phyloP scores from a whole-genome alignment of 2,329 filamentous ascomycete species.

The Gliomastix tumulicola region DNA sequence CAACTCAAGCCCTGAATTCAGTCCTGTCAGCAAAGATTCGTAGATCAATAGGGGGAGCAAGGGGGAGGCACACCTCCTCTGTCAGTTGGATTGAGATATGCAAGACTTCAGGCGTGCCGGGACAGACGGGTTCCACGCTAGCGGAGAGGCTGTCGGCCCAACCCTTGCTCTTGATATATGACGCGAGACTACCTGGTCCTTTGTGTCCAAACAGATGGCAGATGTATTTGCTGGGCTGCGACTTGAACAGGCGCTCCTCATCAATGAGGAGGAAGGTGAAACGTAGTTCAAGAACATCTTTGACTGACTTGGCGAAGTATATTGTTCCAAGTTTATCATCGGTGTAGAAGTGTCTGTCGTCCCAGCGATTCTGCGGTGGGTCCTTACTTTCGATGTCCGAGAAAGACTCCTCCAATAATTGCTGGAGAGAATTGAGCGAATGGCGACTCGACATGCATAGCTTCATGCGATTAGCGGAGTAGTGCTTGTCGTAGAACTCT shows the following conservation, averaged over 20 bases:
- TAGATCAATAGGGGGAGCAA: too few species aligned
- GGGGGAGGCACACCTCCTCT: too few species aligned
- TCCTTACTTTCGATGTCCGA: conserved; percentile 76
- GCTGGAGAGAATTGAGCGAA: conserved; percentile 71
- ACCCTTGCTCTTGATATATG: conserved; percentile 82
- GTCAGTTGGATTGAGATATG: conserved; percentile 74
- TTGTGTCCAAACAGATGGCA: conserved; percentile 89
- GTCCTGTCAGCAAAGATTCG: too few species aligned
- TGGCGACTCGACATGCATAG: conserved; percentile 80
- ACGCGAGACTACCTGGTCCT: conserved; percentile 84
- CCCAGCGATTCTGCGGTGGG: conserved; percentile 53
- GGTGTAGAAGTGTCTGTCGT: conserved; percentile 40
- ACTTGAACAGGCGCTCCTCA: conserved; percentile 71
- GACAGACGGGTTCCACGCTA: conserved; percentile 68
- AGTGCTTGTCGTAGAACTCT: conserved; percentile 81
- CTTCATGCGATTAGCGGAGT: conserved; percentile 93
- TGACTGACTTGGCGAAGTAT: conserved; percentile 84
- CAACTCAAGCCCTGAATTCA: conserved; percentile 69
- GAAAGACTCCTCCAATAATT: conserved; percentile 81
- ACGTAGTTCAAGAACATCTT: conserved; percentile 75
- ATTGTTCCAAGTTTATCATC: conserved; percentile 52
- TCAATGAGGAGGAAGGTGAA: conserved; percentile 81
- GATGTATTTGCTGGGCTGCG: conserved; percentile 78
- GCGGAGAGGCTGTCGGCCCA: conserved; percentile 82
- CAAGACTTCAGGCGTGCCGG: conserved; percentile 71